Conservation (phyloP, 2,329 filamentous ascomycete genomes). For the Triangularia verruculosa region DNA sequence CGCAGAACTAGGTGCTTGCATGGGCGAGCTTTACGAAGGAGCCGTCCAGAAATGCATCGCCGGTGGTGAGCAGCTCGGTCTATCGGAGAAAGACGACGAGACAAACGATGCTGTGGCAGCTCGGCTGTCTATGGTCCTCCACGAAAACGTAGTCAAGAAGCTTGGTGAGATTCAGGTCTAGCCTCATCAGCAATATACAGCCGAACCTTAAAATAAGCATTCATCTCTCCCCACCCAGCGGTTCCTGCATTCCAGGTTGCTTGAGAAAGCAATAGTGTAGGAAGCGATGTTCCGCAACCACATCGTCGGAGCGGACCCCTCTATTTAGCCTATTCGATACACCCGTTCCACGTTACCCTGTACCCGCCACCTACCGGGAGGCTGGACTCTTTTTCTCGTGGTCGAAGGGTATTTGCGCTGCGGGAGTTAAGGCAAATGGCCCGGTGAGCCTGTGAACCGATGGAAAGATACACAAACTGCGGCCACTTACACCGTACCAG, state of each 20-base stretch:
- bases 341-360: constrained; percentile 17
- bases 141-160: constrained; percentile 45
- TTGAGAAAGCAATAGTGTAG: neutral
- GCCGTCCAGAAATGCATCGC: constrained; percentile 28
- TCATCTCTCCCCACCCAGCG: neutral
- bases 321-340: constrained; percentile 22
- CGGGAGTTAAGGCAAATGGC: neutral
- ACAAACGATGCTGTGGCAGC: constrained; percentile 40
- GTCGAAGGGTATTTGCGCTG: neutral
- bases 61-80: constrained; percentile 35
- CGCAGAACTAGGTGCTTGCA: constrained; percentile 26
- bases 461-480: neutral
- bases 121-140: constrained; percentile 40
- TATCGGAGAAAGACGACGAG: constrained; percentile 40
- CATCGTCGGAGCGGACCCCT: constrained; percentile 6
- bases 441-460: neutral
- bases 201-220: neutral
- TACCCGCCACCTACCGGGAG: neutral
- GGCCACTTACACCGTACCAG: neutral
- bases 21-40: constrained; percentile 29
- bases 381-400: neutral
- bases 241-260: neutral
- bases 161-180: constrained; percentile 39
- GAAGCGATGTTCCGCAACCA: neutral
- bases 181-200: neutral